Evolutionary conservation across 192 early-diverging fungal species (phyloP).

Genomic region (Entophlyctis helioformis): DNA sequence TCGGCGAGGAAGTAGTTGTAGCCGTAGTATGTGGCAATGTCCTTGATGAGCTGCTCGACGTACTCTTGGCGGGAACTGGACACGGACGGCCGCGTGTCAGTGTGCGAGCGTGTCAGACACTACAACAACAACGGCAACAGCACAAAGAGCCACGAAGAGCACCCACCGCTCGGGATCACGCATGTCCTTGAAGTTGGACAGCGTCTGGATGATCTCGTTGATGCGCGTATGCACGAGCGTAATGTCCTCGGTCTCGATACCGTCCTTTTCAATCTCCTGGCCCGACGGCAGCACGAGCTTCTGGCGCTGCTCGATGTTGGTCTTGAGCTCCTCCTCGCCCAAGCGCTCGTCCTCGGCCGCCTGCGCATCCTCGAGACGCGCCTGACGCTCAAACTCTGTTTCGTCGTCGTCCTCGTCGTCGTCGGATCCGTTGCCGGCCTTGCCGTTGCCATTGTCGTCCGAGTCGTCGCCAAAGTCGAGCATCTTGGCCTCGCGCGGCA

Average conservation of each 20-base stretch:
- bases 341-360: constrained; percentile 57
- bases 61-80: constrained; percentile 68
- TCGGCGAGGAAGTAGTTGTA: constrained; percentile 86
- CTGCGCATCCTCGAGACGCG: constrained; percentile 46
- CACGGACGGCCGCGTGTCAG: too few relatives aligned
- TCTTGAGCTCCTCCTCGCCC: constrained; percentile 57
- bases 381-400: constrained; percentile 63
- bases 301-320: constrained; percentile 61
- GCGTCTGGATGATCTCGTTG: constrained; percentile 76
- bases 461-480: constrained; percentile 29
- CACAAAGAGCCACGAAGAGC: too few relatives aligned
- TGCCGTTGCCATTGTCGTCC: too few relatives aligned
- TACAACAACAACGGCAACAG: too few relatives aligned
- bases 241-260: constrained; percentile 54
- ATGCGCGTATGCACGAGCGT: constrained; percentile 72
- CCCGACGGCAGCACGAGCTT: constrained; percentile 56
- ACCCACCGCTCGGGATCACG: constrained; percentile 51
- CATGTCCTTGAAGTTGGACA: constrained; percentile 82
- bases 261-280: constrained; percentile 49
- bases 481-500: constrained; percentile 3
- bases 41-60: constrained; percentile 74
- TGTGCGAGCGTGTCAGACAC: too few relatives aligned
- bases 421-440: constrained; percentile 32
- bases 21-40: constrained; percentile 87
- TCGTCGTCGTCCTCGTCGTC: constrained; percentile 41